Evolutionary conservation across 139 green algal species (phyloP).

Genomic region (Chlamydomonas urium): DNA sequence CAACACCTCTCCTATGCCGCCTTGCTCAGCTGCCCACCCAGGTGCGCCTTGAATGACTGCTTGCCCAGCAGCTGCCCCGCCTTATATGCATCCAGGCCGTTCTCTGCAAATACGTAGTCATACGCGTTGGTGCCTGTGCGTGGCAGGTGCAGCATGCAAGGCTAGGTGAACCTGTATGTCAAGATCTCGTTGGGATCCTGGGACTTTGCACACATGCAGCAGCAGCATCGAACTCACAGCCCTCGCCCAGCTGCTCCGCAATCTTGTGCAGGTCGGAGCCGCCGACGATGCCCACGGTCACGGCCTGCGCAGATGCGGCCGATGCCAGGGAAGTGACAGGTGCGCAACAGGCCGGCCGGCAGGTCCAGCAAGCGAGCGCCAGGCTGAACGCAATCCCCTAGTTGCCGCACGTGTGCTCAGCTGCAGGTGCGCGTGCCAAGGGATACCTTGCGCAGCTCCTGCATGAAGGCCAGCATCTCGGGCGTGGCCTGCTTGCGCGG

Average conservation of each 20-base stretch:
- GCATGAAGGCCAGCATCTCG: constrained; percentile 72
- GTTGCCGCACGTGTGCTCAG: background rate
- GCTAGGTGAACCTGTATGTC: no score
- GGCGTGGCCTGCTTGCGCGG: constrained; percentile 68
- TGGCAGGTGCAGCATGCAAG: no score
- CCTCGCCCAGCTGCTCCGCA: constrained; percentile 89
- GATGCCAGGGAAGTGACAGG: background rate
- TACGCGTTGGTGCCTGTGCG: constrained; percentile 68
- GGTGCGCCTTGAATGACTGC: no score
- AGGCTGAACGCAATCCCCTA: background rate
- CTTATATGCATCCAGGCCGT: constrained; percentile 95
- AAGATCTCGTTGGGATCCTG: no score
- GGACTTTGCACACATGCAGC: no score
- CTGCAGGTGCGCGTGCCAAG: background rate
- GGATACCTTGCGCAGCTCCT: constrained; percentile 79
- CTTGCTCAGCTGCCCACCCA: no score
- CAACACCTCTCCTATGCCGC: no score
- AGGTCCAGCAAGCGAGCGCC: background rate
- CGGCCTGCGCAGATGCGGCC: constrained; percentile 38
- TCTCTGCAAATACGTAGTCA: constrained; percentile 97
- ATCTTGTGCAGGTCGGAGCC: constrained; percentile 96
- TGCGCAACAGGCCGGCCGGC: background rate
- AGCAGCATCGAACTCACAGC: constrained; percentile 62
- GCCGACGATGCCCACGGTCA: constrained; percentile 95
- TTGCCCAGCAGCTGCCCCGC: constrained; percentile 61